Conservation (phyloP, 2,329 filamentous ascomycete species). For the Sclerotinia spermophila region DNA sequence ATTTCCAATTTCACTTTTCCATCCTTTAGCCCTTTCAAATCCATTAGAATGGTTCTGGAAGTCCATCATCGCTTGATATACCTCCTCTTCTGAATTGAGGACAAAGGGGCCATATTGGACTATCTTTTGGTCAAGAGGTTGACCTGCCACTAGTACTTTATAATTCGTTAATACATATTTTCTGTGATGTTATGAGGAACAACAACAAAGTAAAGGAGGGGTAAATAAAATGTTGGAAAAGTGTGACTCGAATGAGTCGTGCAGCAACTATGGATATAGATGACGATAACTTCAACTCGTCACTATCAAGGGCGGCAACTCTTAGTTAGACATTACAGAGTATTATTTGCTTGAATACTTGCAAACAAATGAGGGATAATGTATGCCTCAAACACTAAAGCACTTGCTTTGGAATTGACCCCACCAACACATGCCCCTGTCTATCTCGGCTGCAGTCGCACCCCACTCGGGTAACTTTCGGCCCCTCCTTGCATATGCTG, state of each 20-base stretch:
- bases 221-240: neutral
- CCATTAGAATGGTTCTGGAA: conserved; percentile 71
- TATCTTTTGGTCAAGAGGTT: conserved; percentile 74
- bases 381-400: neutral
- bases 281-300: neutral
- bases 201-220: neutral
- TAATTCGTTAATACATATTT: conserved; percentile 20
- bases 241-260: neutral
- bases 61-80: conserved; percentile 73
- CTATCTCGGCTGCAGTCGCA: neutral
- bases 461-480: neutral
- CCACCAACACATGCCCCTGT: conserved; percentile 2
- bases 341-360: neutral
- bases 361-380: neutral
- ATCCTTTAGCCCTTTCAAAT: conserved; percentile 74
- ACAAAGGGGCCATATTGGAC: conserved; percentile 87
- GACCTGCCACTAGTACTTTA: conserved; percentile 67
- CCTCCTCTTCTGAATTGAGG: conserved; percentile 66
- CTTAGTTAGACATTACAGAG: neutral
- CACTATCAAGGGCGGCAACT: neutral
- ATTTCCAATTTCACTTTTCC: conserved; percentile 86
- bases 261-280: too few species aligned
- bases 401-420: neutral
- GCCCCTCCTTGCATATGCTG: neutral
- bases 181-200: neutral